Conservation (phyloP, 768 basidiomycete genomes). For the Gyrodon lividus region DNA sequence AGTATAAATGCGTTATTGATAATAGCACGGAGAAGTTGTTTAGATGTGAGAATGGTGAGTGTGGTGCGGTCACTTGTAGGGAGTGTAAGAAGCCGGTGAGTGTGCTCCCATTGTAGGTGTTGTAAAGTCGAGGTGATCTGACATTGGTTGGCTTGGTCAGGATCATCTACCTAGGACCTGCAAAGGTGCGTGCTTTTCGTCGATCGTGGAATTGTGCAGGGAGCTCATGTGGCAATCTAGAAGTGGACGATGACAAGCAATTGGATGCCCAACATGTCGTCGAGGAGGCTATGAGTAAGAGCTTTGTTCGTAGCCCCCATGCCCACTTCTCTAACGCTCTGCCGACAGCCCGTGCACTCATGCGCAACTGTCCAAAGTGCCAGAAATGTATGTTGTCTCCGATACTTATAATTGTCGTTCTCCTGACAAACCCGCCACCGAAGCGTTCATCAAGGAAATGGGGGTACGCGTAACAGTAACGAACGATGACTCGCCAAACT, state of each 20-base stretch:
- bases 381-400: slow-evolving; percentile 54
- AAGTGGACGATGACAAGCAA: slow-evolving; percentile 71
- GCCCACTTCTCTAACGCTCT: slow-evolving; percentile 3
- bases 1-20: slow-evolving; percentile 81
- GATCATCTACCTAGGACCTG: slow-evolving; percentile 84
- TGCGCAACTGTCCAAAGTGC: slow-evolving; percentile 88
- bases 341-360: slow-evolving; percentile 66
- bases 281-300: slow-evolving; percentile 90
- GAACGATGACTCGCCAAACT: not conserved
- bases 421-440: slow-evolving; percentile 5
- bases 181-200: slow-evolving; percentile 46
- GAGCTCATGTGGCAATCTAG: slow-evolving; percentile 35
- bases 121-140: not conserved
- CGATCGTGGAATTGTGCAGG: not conserved
- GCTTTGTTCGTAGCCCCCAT: slow-evolving; percentile 16
- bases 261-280: slow-evolving; percentile 74
- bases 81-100: slow-evolving; percentile 71
- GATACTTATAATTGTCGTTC: not conserved
- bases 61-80: slow-evolving; percentile 76
- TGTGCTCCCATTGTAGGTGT: slow-evolving; percentile 8
- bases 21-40: slow-evolving; percentile 62
- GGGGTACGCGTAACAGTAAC: slow-evolving; percentile 53
- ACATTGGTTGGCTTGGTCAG: slow-evolving; percentile 31
- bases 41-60: slow-evolving; percentile 58
- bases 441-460: slow-evolving; percentile 76